Evolutionary conservation across 2,329 filamentous ascomycete species (phyloP).

Genomic region (Microdochium nivale): DNA sequence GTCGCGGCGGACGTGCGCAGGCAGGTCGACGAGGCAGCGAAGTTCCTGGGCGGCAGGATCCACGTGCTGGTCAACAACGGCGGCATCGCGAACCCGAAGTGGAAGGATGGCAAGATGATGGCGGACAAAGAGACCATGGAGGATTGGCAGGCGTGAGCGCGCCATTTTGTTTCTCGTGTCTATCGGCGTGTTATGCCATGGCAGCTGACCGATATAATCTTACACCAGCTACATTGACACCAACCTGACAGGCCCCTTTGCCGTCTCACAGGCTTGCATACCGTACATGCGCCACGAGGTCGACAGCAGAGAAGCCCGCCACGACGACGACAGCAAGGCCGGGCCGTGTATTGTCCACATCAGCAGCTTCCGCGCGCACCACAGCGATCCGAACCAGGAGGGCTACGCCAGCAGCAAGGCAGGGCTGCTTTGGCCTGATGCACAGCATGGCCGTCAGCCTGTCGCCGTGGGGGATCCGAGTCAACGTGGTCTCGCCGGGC

Average conservation of each 20-base stretch:
- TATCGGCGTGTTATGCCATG: background rate
- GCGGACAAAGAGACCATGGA: conserved; percentile 29
- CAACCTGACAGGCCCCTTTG: conserved; percentile 36
- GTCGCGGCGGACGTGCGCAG: background rate
- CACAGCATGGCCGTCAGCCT: conserved; percentile 26
- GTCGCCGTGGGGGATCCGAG: conserved; percentile 21
- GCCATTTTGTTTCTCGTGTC: no score
- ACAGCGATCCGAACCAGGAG: conserved; percentile 37
- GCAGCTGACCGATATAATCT: background rate
- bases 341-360: conserved; percentile 37
- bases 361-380: conserved; percentile 34
- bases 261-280: conserved; percentile 34
- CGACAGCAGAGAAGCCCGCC: background rate
- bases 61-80: conserved; percentile 30
- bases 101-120: conserved; percentile 36
- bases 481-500: conserved; percentile 33
- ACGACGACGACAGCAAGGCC: conserved; percentile 13
- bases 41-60: conserved; percentile 26
- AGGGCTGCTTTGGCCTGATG: conserved; percentile 23
- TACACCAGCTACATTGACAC: conserved; percentile 27
- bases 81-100: conserved; percentile 24
- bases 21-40: conserved; percentile 17
- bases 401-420: conserved; percentile 34
- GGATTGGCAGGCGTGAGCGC: conserved; percentile 30
- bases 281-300: conserved; percentile 26